Base-by-base conservation (phyloP, 768 basidiomycete species). In the Xerocomellus amylosporus region DNA sequence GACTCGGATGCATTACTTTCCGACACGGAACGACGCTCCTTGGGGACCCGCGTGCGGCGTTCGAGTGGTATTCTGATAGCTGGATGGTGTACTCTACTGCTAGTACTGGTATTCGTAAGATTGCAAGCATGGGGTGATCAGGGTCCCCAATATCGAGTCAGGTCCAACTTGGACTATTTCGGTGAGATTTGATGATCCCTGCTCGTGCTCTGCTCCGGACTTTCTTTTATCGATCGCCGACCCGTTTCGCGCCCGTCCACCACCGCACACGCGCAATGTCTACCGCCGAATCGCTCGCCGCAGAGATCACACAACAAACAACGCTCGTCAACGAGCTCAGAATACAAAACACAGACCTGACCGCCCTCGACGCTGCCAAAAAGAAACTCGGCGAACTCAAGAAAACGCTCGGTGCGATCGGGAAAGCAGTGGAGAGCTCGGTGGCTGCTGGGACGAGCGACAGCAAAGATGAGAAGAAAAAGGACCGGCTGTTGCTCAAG, bases 401-500 rank as follows among this genome's bases (percentile, higher is more conserved):
- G 75, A 82, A 79, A 61, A 64, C 75, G 14, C 65, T 84, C 39
- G 81, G 75, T 1, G 65, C 77, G 53, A 70, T 79, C 30, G 75
- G 71, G 37, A 62, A 59, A 49, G 64, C 59, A 28, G 58, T 44
- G 42, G 74, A 67, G 53, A 37, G 33, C n/a, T n/a, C 26, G 55
- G 58, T 71, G 38, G 70, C 73, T 38, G 72, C 75, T 46, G 76
- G 75, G 48, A n/a, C 54, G 34, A 53, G 40, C 54, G 64, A 54
- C n/a, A 74, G 69, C 43, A 79, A 76, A 40, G 78, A 73, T 15
- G 77, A 68, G 46, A 84, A 84, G 75, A 88, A 87, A 75, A 84
- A 79, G 62, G 87, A 82, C 47, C 75, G 82, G 44, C 66, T 98
- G 58, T 66, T 89, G 53, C 79, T 99, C 61, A 99, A 99, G 76